Conservation (phyloP, 345 rosid genomes). For the Lenwebbia sp. region DNA sequence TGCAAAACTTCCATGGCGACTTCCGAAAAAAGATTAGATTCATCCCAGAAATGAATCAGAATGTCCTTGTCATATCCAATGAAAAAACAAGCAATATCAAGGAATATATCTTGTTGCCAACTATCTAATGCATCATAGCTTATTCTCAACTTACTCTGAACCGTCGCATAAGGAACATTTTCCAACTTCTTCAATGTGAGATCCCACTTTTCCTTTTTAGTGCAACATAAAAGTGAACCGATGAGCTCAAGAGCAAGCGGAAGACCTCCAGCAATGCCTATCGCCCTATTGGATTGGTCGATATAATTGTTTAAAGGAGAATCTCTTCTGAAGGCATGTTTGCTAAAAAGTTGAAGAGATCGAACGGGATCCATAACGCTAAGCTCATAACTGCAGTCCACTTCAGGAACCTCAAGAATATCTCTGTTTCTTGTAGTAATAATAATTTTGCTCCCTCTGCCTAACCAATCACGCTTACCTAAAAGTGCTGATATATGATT, state of each 20-base stretch:
- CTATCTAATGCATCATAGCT: background rate
- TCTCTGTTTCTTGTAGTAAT: background rate
- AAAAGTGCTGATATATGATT: background rate
- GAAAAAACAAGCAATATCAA: background rate
- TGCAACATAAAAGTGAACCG: fast-evolving
- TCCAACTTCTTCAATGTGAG: fast-evolving
- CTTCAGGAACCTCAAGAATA: fast-evolving
- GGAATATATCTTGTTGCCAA: fast-evolving
- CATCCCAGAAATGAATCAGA: background rate
- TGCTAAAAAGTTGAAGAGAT: background rate
- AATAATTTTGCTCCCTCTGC: background rate
- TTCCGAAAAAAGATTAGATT: fast-evolving
- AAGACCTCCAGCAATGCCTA: background rate
- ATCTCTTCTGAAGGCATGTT: background rate
- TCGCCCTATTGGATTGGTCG: fast-evolving
- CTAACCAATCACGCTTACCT: background rate
- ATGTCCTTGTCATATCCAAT: background rate
- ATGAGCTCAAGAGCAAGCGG: background rate
- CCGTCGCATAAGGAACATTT: fast-evolving
- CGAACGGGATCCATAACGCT: fast-evolving
- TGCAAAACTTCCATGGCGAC: background rate
- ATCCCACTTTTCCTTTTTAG: background rate
- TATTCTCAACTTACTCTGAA: background rate
- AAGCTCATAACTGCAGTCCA: background rate
- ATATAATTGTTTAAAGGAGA: fast-evolving